Evolutionary conservation across 106 monocot species (phyloP), one percentile per base, ranked within the genome.

Genomic region (Gastrodia elata): DNA sequence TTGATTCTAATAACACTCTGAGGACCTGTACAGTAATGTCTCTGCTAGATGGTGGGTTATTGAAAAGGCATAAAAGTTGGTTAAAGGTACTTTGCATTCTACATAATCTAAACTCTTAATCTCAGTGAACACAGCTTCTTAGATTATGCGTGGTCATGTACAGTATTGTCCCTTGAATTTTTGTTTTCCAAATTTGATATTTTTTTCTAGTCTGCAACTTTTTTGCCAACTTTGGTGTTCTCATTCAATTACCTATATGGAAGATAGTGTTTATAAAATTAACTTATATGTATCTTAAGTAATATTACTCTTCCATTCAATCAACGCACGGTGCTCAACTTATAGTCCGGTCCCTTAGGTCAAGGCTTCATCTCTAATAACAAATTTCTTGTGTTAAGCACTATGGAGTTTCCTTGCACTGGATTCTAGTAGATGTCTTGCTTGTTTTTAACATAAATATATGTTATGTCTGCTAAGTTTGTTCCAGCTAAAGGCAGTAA

Each of bases 11-110:
- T 65, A 74, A 48, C 35, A 64, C 58, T 38, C 77, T 81, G 34
- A 87, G 85, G 78, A 46, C 84, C 43, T 98, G 85, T 41, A 93
- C 93, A 39, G 41, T 98, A 24, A 98, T 98, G 98, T 82, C 93
- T 78, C 76, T 98, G 58, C 80, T 93, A 80, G 98, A 98, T 85
- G 98, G 93, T 79, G 98, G 98, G 10, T 83, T 91, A 87, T 73
- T 98, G 36, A 98, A 82, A 78, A 84, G 98, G 58, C 98, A 98
- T 71, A 91, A 83, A 72, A 88, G 82, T 65, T 91, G 93, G 93
- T 72, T 93, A 74, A 98, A 98, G 88, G 97, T 91, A 64, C 39
- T 72, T 35, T 49, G 26, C 9, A 61, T 61, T 61, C 27, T 61
- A 30, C 28, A 34, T 13, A 32, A 61, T 61, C 32, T 61, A 10